Percentiles rank a stretch among this genome's conserved stretches.
Conservation (phyloP, 345 rosid species). For the Eucalyptus guilfoylei region DNA sequence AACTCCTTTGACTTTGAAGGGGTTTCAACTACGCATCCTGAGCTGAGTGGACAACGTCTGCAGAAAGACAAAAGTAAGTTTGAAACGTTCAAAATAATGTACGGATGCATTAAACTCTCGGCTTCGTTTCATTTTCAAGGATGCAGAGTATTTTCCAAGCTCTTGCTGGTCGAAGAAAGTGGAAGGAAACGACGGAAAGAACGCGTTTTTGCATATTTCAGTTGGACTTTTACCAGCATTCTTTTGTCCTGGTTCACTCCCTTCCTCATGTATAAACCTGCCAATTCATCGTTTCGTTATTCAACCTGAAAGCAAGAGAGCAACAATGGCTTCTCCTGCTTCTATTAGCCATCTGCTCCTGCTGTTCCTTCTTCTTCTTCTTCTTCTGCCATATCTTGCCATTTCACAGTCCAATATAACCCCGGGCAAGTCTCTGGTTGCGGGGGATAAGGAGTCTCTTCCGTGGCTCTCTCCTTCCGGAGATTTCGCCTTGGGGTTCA, state of each 20-base stretch:
- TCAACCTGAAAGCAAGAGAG: neutral
- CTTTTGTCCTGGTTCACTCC: neutral
- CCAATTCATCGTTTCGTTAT: too few species aligned
- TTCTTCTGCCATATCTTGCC: neutral
- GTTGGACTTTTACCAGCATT: neutral
- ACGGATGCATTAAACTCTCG: neutral
- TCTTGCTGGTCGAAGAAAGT: neutral
- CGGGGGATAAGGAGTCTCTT: neutral
- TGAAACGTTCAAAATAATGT: neutral
- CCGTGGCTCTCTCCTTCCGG: constrained; percentile 10
- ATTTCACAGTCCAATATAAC: neutral
- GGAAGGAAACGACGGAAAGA: neutral
- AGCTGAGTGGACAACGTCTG: neutral
- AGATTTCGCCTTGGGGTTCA: constrained; percentile 20
- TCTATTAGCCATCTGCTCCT: neutral
- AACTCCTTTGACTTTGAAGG: neutral
- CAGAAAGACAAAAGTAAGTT: neutral
- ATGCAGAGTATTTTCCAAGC: neutral
- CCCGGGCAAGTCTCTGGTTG: neutral
- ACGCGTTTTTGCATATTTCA: neutral
- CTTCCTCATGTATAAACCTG: neutral
- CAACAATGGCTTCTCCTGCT: neutral
- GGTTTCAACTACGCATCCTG: neutral
- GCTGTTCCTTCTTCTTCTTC: neutral
- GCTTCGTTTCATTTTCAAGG: neutral